These are phyloP conservation scores for Adansonia gregorii DNA, from an alignment of 441 rosid species.

Conservation along the genomic window DNA sequence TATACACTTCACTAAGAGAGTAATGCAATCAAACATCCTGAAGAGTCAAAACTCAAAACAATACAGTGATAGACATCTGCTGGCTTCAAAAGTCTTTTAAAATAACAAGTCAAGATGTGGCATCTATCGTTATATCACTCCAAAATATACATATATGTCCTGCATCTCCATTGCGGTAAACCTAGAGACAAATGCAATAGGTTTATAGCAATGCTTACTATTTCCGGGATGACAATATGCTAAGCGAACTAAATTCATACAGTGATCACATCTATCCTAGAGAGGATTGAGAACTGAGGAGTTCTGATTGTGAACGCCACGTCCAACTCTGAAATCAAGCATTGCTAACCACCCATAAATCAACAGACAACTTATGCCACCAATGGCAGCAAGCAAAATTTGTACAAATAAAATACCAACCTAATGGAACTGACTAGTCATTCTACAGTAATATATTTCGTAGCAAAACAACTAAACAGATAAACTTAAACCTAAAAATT, in stretches of 20 bases:
- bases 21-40: conserved; percentile 1
- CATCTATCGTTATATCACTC: background rate
- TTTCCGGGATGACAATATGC: background rate
- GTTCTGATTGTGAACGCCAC: too few species aligned
- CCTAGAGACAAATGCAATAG: background rate
- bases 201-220: background rate
- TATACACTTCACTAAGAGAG: background rate
- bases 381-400: too few species aligned
- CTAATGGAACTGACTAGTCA: background rate
- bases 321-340: too few species aligned
- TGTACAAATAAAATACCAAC: too few species aligned
- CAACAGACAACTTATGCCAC: too few species aligned
- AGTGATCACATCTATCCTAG: too few species aligned
- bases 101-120: background rate
- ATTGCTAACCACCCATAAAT: too few species aligned
- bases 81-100: background rate
- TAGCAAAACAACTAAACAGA: background rate
- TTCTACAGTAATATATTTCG: background rate
- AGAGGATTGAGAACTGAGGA: too few species aligned
- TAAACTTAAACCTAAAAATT: background rate
- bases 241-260: background rate
- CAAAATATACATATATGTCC: conserved; percentile 3
- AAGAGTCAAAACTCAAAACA: background rate
- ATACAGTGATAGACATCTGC: background rate
- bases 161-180: background rate